phyloP scores from a whole-genome alignment of 106 monocot genomes.

The Acorus calamus region DNA sequence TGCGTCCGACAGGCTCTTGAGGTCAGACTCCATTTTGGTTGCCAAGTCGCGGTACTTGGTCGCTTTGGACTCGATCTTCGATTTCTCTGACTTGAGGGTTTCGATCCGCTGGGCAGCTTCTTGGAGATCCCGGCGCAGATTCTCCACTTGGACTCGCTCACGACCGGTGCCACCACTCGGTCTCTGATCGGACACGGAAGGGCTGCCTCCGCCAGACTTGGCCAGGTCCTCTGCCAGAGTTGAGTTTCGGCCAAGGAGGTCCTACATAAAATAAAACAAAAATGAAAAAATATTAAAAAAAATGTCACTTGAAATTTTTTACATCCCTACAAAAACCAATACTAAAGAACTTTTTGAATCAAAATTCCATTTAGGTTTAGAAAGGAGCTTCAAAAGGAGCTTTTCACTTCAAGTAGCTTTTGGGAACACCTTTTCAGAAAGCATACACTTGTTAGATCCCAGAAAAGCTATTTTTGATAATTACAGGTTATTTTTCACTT shows the following conservation, averaged over 20 bases:
- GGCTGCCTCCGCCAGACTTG: slow-evolving; percentile 20
- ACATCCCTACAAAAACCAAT: too few relatives aligned
- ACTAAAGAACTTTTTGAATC: too few relatives aligned
- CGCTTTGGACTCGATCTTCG: slow-evolving; percentile 57
- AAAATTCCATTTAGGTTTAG: too few relatives aligned
- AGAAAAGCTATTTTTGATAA: too few relatives aligned
- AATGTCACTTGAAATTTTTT: too few relatives aligned
- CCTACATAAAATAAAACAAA: slow-evolving; percentile 22
- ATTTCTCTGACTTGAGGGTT: slow-evolving; percentile 53
- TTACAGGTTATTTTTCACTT: too few relatives aligned
- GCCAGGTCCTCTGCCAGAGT: slow-evolving; percentile 83
- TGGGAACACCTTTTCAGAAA: too few relatives aligned
- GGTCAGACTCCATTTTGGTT: slow-evolving; percentile 77
- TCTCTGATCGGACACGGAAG: slow-evolving; percentile 31
- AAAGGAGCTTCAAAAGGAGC: too few relatives aligned
- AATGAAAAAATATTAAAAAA: too few relatives aligned
- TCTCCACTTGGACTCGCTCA: slow-evolving; percentile 55
- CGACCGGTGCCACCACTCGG: slow-evolving; percentile 28
- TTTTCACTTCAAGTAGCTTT: too few relatives aligned
- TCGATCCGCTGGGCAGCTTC: slow-evolving; percentile 52
- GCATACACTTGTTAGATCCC: too few relatives aligned
- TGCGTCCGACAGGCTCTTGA: slow-evolving; percentile 87
- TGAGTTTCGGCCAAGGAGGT: slow-evolving; percentile 70
- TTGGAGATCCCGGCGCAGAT: slow-evolving; percentile 55
- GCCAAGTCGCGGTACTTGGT: slow-evolving; percentile 50